Evolutionary conservation across 2,329 filamentous ascomycete genomes (phyloP).

Genomic region (Pseudopithomyces chartarum): DNA sequence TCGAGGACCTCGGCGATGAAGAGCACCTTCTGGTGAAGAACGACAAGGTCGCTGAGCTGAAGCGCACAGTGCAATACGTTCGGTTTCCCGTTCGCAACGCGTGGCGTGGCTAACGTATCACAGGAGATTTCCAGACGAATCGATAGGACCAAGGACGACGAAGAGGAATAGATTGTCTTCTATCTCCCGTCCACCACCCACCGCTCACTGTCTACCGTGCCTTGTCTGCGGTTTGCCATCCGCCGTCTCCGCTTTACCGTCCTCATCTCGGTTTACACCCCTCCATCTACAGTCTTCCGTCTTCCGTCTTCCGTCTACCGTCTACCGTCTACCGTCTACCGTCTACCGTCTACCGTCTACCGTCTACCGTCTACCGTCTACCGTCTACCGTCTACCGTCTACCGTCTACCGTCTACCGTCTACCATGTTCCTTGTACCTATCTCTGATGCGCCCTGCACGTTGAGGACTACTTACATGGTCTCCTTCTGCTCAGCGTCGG

Average conservation of each 20-base stretch:
- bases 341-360: slow-evolving; percentile 9
- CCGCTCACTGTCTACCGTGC: neutral
- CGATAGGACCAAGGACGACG: slow-evolving; percentile 23
- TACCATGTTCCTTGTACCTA: too few species aligned
- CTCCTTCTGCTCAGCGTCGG: slow-evolving; percentile 48
- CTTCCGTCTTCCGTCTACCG: neutral
- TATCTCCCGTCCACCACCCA: neutral
- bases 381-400: neutral
- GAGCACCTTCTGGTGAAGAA: slow-evolving; percentile 76
- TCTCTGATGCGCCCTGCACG: neutral
- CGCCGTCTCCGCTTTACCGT: neutral
- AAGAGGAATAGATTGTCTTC: slow-evolving; percentile 30
- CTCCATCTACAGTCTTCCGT: neutral
- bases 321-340: neutral
- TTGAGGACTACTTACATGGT: slow-evolving; percentile 36
- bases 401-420: slow-evolving; percentile 11
- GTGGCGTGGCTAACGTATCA: slow-evolving; percentile 12
- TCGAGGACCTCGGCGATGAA: slow-evolving; percentile 76
- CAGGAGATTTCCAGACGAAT: slow-evolving; percentile 45
- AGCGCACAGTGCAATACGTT: slow-evolving; percentile 71
- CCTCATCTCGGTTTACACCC: slow-evolving; percentile 13
- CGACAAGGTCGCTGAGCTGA: slow-evolving; percentile 70
- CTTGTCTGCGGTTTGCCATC: neutral
- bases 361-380: neutral
- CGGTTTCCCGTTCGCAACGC: slow-evolving; percentile 10